phyloP scores from a whole-genome alignment of 441 rosid genomes.

The Mallotus japonicus region DNA sequence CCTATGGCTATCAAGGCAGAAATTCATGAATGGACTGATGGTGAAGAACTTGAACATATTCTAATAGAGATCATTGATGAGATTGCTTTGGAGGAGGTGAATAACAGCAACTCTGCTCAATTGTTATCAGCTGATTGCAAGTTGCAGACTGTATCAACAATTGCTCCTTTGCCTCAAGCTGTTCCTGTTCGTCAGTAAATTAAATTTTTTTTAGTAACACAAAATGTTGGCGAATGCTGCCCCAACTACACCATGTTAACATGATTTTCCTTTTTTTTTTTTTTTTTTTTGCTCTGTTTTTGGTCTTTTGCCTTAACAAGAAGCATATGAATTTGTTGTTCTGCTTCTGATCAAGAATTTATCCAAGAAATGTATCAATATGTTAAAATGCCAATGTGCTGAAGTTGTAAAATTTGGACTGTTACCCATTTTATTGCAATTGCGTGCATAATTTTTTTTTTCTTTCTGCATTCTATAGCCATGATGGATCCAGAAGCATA shows the following conservation, averaged over 20 bases:
- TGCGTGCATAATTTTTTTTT: too few species aligned
- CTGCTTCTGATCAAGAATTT: slow-evolving; percentile 5
- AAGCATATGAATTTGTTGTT: not conserved
- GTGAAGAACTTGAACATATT: slow-evolving; percentile 51
- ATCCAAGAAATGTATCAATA: slow-evolving; percentile 14
- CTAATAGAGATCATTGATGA: slow-evolving; percentile 36
- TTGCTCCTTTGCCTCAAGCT: slow-evolving; percentile 37
- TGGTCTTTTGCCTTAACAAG: not conserved
- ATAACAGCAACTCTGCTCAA: slow-evolving; percentile 2
- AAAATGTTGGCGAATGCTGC: not conserved
- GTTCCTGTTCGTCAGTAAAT: slow-evolving; percentile 40
- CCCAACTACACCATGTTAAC: not conserved
- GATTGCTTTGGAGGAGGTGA: slow-evolving; percentile 25
- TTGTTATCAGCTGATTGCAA: slow-evolving; percentile 49
- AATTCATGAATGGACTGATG: slow-evolving; percentile 72
- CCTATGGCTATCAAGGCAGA: slow-evolving; percentile 54
- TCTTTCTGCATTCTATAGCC: too few species aligned
- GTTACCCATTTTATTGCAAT: too few species aligned
- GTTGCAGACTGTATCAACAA: slow-evolving; percentile 43
- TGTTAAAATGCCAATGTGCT: not conserved
- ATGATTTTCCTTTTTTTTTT: not conserved
- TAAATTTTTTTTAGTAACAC: not conserved
- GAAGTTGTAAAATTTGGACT: too few species aligned
- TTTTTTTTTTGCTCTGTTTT: too few species aligned
- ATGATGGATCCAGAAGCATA: too few species aligned